Conservation (phyloP, 1,284 basidiomycete species). For the Leccinum angustisporum region DNA sequence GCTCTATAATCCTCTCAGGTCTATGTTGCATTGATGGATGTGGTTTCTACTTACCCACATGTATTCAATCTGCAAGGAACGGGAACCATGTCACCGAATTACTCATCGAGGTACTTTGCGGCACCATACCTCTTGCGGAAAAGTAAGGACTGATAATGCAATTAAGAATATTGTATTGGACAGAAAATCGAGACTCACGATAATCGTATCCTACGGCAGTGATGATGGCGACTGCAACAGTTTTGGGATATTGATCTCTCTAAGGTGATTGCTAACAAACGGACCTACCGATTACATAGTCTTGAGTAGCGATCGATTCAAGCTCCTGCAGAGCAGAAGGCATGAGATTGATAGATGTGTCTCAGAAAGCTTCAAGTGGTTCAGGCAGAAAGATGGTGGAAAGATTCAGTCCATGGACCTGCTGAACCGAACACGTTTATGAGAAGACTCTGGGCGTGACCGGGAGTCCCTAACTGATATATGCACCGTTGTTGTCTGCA, state of each 20-base stretch:
- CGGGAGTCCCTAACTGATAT: background rate
- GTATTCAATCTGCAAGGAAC: background rate
- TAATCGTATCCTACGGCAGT: constrained; percentile 8
- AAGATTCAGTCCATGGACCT: background rate
- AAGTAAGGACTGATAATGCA: background rate
- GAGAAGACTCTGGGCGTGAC: background rate
- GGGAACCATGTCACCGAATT: background rate
- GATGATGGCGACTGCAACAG: constrained; percentile 1
- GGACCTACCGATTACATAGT: background rate
- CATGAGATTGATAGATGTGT: background rate
- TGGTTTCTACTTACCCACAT: background rate
- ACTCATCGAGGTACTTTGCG: background rate
- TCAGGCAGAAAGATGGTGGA: background rate
- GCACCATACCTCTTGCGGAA: background rate
- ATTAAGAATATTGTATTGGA: background rate
- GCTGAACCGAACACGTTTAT: background rate
- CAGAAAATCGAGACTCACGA: background rate
- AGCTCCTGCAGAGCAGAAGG: background rate
- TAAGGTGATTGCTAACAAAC: background rate
- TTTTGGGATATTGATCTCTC: background rate
- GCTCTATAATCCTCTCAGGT: background rate
- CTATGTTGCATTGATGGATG: background rate
- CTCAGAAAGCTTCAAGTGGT: background rate
- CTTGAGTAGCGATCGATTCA: background rate
- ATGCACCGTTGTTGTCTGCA: background rate